phyloP scores from a whole-genome alignment of 345 rosid species.

The Rubroshorea leprosula region DNA sequence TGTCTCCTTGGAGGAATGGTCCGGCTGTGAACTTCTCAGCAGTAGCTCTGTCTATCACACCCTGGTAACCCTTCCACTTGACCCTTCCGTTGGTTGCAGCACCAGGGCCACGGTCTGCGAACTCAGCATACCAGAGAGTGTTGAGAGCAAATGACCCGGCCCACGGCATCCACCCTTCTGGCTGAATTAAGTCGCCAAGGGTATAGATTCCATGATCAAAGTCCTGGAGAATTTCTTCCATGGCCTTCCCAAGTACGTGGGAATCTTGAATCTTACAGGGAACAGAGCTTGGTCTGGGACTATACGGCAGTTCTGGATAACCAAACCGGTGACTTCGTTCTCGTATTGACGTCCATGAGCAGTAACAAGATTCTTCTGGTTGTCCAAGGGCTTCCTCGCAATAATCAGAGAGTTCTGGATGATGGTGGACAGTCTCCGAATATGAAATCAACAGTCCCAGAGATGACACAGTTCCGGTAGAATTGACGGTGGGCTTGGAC shows the following conservation, averaged over 20 bases:
- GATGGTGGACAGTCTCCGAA: constrained; percentile 48
- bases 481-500: constrained; percentile 53
- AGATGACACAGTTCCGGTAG: constrained; percentile 60
- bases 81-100: constrained; percentile 40
- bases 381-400: constrained; percentile 35
- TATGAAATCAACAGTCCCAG: constrained; percentile 78
- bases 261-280: constrained; percentile 23
- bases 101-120: constrained; percentile 60
- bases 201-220: constrained; percentile 47
- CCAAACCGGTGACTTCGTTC: constrained; percentile 37
- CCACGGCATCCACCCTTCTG: constrained; percentile 61
- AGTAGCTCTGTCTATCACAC: constrained; percentile 27
- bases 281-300: constrained; percentile 54
- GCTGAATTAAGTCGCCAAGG: constrained; percentile 56
- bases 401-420: constrained; percentile 71
- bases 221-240: constrained; percentile 60
- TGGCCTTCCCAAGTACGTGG: constrained; percentile 69
- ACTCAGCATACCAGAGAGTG: constrained; percentile 44
- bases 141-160: constrained; percentile 21
- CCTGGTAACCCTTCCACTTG: constrained; percentile 40
- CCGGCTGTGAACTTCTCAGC: constrained; percentile 37
- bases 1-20: constrained; percentile 29
- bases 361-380: constrained; percentile 53
- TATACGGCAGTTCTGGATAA: constrained; percentile 70
- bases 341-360: constrained; percentile 41